A percentile compares a stretch with the other conserved stretches of the same genome.
phyloP scores from a whole-genome alignment of 768 basidiomycete species.

The Mycena chlorophos region DNA sequence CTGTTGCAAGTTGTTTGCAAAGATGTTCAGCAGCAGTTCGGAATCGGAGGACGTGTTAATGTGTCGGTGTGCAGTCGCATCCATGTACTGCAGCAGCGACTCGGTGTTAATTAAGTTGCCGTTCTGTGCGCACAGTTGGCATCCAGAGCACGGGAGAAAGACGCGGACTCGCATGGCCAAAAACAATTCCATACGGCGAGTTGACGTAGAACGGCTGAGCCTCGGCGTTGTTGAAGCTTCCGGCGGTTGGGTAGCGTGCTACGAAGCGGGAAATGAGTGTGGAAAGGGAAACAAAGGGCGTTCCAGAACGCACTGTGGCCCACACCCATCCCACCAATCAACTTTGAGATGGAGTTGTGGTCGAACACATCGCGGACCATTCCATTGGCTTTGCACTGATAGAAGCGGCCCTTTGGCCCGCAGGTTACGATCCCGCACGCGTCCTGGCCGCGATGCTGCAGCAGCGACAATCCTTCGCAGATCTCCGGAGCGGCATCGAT shows the following conservation, averaged over 20 bases:
- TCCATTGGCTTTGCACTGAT: slow-evolving; percentile 98
- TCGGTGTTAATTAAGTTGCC: slow-evolving; percentile 96
- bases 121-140: slow-evolving; percentile 57
- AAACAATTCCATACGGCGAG: slow-evolving; percentile 98
- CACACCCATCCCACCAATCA: slow-evolving; percentile 95
- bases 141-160: slow-evolving; percentile 8
- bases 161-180: slow-evolving; percentile 78
- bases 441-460: slow-evolving; percentile 98
- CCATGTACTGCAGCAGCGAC: slow-evolving; percentile 87
- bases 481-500: slow-evolving; percentile 83
- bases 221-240: slow-evolving; percentile 94
- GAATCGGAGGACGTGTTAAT: slow-evolving; percentile 99
- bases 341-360: slow-evolving; percentile 64
- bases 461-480: slow-evolving; percentile 88
- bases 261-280: slow-evolving; percentile 14
- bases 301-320: slow-evolving; percentile 79
- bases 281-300: slow-evolving; percentile 9
- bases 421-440: slow-evolving; percentile 97
- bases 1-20: slow-evolving; percentile 96
- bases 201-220: slow-evolving; percentile 99
- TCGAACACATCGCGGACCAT: slow-evolving; percentile 99
- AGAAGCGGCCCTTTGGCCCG: slow-evolving; percentile 91
- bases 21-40: slow-evolving; percentile 94
- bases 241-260: slow-evolving; percentile 99
- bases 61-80: slow-evolving; percentile 93